These are phyloP conservation scores for Trichosporon sp. DNA, from an alignment of 1,284 basidiomycete species.

Conservation along the genomic window DNA sequence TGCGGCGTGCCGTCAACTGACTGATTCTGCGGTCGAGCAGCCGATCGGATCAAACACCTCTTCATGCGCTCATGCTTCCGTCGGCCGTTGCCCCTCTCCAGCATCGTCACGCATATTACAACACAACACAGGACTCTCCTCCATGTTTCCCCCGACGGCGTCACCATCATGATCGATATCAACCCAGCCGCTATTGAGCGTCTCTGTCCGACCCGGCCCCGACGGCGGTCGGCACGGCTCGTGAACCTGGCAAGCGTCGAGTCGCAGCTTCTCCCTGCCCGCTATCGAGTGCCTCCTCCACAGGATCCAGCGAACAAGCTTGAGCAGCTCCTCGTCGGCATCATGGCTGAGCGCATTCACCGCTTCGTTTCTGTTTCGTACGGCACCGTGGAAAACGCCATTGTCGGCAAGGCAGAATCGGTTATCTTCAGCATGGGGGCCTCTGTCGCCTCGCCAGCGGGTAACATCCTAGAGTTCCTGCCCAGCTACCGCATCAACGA, in stretches of 20 bases:
- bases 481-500: slow-evolving; percentile 13
- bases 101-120: not conserved
- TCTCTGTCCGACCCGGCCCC: not conserved
- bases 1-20: not conserved
- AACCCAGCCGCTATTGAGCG: slow-evolving; percentile 11
- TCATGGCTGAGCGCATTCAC: slow-evolving; percentile 9
- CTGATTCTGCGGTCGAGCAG: not conserved
- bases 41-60: not conserved
- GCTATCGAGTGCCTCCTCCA: not conserved
- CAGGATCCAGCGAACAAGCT: not conserved
- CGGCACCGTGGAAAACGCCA: slow-evolving; percentile 4
- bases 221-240: slow-evolving; percentile 4
- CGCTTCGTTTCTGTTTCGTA: slow-evolving; percentile 12
- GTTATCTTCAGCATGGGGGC: slow-evolving; percentile 4
- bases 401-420: not conserved
- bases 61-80: not conserved
- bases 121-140: not conserved
- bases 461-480: not conserved
- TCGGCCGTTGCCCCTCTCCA: not conserved
- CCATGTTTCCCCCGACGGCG: not conserved
- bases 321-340: slow-evolving; percentile 6
- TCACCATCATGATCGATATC: slow-evolving; percentile 4
- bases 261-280: not conserved
- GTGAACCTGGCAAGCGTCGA: slow-evolving; percentile 2
- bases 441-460: not conserved